These are phyloP conservation scores for Moesziomyces globuligerus DNA, from an alignment of 1,284 basidiomycete genomes.

Conservation along the genomic window DNA sequence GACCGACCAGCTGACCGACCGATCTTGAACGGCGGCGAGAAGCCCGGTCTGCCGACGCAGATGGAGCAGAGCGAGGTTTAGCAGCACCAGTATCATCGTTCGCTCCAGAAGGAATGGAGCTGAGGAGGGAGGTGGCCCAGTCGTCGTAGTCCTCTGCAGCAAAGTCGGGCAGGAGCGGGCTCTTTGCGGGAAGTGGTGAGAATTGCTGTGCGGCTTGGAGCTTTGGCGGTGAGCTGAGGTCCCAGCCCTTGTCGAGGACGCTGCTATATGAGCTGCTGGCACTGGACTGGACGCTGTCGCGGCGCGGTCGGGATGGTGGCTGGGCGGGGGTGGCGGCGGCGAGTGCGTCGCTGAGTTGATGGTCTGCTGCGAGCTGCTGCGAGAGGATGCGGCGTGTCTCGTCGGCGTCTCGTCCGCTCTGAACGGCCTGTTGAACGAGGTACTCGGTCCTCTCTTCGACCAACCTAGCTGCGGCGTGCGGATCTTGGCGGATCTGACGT, in stretches of 20 bases:
- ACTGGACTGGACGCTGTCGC: constrained; percentile 31
- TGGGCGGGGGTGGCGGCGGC: constrained; percentile 4
- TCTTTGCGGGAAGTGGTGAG: constrained; percentile 29
- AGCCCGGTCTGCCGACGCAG: constrained; percentile 1
- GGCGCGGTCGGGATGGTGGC: constrained; percentile 4
- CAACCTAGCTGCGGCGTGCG: constrained; percentile 28
- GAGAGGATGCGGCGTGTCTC: constrained; percentile 28
- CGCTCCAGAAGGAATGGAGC: constrained; percentile 26
- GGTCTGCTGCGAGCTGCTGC: constrained; percentile 23
- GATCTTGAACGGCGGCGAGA: constrained; percentile 19
- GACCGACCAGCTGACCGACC: constrained; percentile 8
- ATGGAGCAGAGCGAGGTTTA: not conserved
- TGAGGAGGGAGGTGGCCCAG: constrained; percentile 44
- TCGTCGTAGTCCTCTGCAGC: constrained; percentile 46
- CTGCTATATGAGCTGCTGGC: constrained; percentile 56
- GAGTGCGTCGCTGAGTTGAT: constrained; percentile 18
- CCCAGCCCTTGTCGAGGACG: constrained; percentile 49
- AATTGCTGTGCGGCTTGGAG: not conserved
- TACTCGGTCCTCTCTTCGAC: constrained; percentile 41
- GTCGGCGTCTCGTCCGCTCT: constrained; percentile 31
- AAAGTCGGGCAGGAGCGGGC: constrained; percentile 49
- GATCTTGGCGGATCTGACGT: constrained; percentile 27
- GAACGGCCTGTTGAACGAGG: constrained; percentile 37
- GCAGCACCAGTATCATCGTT: not conserved
- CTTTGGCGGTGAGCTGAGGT: constrained; percentile 31